These are phyloP conservation scores for Melampsora larici-populina DNA, from an alignment of 1,284 basidiomycete species.

Conservation along the genomic window DNA sequence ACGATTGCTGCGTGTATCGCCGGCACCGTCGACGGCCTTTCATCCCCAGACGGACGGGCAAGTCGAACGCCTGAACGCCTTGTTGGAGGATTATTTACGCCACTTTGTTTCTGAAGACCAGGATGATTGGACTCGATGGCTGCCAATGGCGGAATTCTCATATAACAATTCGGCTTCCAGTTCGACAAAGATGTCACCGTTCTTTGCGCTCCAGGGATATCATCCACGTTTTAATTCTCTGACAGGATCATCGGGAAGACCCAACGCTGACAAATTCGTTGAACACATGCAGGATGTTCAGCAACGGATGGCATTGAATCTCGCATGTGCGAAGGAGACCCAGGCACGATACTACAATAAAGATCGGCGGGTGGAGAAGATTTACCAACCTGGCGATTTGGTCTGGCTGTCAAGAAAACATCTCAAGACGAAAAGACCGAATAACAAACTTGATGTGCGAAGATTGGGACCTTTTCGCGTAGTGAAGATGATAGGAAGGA, in stretches of 20 bases:
- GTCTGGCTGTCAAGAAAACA: not conserved
- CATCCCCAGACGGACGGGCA: constrained; percentile 37
- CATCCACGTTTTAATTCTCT: constrained; percentile 49
- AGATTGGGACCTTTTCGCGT: not conserved
- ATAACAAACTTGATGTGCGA: not conserved
- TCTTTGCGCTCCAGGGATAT: constrained; percentile 56
- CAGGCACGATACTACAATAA: not conserved
- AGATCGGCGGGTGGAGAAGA: not conserved
- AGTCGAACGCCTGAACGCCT: constrained; percentile 17
- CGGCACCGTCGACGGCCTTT: constrained; percentile 14
- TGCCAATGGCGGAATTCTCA: constrained; percentile 52
- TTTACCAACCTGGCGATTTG: not conserved
- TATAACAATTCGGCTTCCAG: constrained; percentile 52
- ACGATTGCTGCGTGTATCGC: not conserved
- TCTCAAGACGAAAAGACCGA: not conserved
- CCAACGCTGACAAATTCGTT: not conserved
- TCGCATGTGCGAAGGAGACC: no score
- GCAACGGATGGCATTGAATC: not conserved
- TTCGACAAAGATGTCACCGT: constrained; percentile 53
- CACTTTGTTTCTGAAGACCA: constrained; percentile 44
- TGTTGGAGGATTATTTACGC: constrained; percentile 42
- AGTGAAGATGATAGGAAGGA: not conserved
- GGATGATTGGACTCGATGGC: constrained; percentile 47
- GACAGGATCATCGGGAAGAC: not conserved
- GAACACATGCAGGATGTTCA: not conserved